These are phyloP conservation scores for Hanseniaspora mollemarum DNA, from an alignment of 805 yeast species.

Conservation along the genomic window DNA sequence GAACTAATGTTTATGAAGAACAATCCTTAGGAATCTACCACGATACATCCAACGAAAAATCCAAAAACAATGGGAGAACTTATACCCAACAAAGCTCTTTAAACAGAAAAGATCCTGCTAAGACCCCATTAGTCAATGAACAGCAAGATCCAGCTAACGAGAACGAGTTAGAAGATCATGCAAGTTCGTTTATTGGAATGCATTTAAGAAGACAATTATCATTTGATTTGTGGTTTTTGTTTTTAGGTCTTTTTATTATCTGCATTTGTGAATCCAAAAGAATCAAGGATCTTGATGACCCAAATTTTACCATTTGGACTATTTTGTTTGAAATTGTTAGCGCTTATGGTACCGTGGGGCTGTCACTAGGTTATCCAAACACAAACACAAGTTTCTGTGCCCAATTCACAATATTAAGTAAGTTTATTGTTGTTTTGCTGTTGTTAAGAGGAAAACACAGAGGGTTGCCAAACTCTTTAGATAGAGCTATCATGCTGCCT, in stretches of 20 bases:
- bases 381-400: conserved; percentile 60
- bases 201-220: conserved; percentile 88
- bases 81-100: background rate
- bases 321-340: conserved; percentile 79
- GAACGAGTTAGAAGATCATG: conserved; percentile 26
- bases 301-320: conserved; percentile 54
- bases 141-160: conserved; percentile 15
- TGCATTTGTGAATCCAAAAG: conserved; percentile 74
- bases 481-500: conserved; percentile 85
- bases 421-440: conserved; percentile 75
- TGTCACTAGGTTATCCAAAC: conserved; percentile 72
- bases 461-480: conserved; percentile 86
- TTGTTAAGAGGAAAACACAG: conserved; percentile 93
- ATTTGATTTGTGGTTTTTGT: conserved; percentile 88
- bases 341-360: conserved; percentile 94
- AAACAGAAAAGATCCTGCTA: background rate
- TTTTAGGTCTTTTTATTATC: conserved; percentile 71
- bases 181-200: conserved; percentile 59
- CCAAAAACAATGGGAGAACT: background rate
- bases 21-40: conserved; percentile 74
- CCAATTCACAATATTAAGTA: conserved; percentile 60
- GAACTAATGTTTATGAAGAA: conserved; percentile 96
- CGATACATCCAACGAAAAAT: conserved; percentile 15
- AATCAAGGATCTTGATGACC: conserved; percentile 35
- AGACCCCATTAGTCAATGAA: background rate